Base-by-base conservation (phyloP, 495 filamentous ascomycete species). In the Umbilicaria muhlenbergii region DNA sequence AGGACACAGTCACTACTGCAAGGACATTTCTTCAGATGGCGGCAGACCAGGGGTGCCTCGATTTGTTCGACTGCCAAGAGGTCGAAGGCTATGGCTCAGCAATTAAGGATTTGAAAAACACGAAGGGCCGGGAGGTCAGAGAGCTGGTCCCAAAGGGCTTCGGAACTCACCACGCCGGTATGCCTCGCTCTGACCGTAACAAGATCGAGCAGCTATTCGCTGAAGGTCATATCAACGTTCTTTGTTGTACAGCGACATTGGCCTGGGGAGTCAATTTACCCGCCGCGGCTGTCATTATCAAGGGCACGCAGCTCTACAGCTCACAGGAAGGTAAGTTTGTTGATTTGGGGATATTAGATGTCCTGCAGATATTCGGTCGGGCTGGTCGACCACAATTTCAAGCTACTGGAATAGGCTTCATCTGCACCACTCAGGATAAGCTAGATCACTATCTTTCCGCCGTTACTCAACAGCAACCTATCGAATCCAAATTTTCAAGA, bases 221-320 rank as follows among this genome's bases (percentile, higher is more conserved):
- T 0, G 77, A 91, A 51, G 91, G 91, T 3, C 74, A 92, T 11
- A 75, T 95, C 53, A 93, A 89, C 58, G 86, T 99, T 0, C 78
- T 99, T 7, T 96, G 91, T 67, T 96, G 92, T 77, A 99, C 91
- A 12, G 91, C 91, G 11, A 99, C 91, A 0, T 69, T 99, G 36
- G 91, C 91, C 10, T 99, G 91, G 91, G 91, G 91, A 75, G 89
- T 99, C 51, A 99, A 99, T 65, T 75, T 99, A 59, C 91, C 91
- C 1, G 91, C 91, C 8, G 89, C 92, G 11, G 93, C 91, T 3
- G 91, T 99, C 18, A 73, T 99, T 42, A 99, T 99, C 67, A 96
- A 96, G 60, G 91, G 91, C 14, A 96, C 91, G 5, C 87, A 95
- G 58, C 66, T 99, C 2, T 99, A 99, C 63, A 95, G 88, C 57